A percentile compares a stretch with the other conserved stretches of the same genome.
Conservation (phyloP, 768 basidiomycete species). For the Termitomyces sp. region DNA sequence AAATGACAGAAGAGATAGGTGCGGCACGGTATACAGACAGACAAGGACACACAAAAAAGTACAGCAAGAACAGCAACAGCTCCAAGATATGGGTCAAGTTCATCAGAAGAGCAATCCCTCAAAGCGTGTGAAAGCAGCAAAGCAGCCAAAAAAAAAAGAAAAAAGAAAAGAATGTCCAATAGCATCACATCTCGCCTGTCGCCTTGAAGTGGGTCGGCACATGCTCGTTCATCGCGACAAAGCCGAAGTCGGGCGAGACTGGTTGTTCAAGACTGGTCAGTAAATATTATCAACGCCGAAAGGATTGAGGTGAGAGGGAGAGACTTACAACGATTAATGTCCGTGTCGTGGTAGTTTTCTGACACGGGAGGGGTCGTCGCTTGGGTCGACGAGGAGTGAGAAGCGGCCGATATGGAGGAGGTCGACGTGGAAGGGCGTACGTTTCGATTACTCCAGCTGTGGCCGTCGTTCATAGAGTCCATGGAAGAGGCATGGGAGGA, state of each 20-base stretch:
- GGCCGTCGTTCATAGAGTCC: slow-evolving; percentile 43
- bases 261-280: slow-evolving; percentile 43
- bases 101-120: slow-evolving; percentile 6
- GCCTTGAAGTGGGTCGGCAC: slow-evolving; percentile 62
- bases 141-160: slow-evolving; percentile 1
- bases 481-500: slow-evolving; percentile 41
- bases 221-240: slow-evolving; percentile 79
- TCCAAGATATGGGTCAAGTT: slow-evolving; percentile 3
- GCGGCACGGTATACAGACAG: slow-evolving; percentile 10
- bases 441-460: slow-evolving; percentile 48
- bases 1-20: slow-evolving; percentile 4
- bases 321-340: slow-evolving; percentile 82
- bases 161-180: slow-evolving; percentile 7
- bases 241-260: slow-evolving; percentile 87
- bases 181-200: slow-evolving; percentile 44
- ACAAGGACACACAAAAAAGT: not conserved
- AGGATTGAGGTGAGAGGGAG: not conserved
- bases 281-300: slow-evolving; percentile 26
- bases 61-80: slow-evolving; percentile 8
- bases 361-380: slow-evolving; percentile 80
- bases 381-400: slow-evolving; percentile 74
- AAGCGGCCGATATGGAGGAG: slow-evolving; percentile 73
- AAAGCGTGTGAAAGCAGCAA: slow-evolving; percentile 13
- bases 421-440: slow-evolving; percentile 75
- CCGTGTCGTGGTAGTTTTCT: slow-evolving; percentile 66